A percentile compares a stretch with the other conserved stretches of the same genome.
Evolutionary conservation across 2,329 filamentous ascomycete species (phyloP).

Genomic region (Ceratocystis huliohia): DNA sequence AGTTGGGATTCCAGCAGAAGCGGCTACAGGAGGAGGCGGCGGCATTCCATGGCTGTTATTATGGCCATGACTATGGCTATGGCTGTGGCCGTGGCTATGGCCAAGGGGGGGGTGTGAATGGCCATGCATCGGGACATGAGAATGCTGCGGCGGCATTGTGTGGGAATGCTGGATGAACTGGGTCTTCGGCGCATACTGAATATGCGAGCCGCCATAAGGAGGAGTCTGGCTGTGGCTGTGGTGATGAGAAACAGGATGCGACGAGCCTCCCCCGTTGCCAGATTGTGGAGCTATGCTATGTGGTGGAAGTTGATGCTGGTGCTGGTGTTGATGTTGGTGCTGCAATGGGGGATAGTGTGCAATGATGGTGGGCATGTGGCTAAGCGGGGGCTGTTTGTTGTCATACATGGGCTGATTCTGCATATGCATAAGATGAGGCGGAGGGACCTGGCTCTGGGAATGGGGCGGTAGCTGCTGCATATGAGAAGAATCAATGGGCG

Average conservation of each 20-base stretch:
- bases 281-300: neutral
- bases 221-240: neutral
- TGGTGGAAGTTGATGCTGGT: neutral
- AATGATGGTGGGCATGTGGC: slow-evolving; percentile 18
- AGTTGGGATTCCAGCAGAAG: neutral
- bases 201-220: slow-evolving; percentile 2
- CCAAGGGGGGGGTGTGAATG: neutral
- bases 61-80: neutral
- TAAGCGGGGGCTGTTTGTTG: slow-evolving; percentile 17
- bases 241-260: slow-evolving; percentile 7
- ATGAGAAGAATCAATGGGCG: neutral
- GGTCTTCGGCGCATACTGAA: slow-evolving; percentile 8
- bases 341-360: slow-evolving; percentile 16
- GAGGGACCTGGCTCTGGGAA: neutral
- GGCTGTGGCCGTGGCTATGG: neutral
- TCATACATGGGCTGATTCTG: slow-evolving; percentile 16
- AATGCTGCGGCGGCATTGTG: neutral
- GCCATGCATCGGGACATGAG: neutral
- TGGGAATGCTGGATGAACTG: slow-evolving; percentile 16
- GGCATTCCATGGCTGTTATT: neutral
- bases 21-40: neutral
- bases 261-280: neutral
- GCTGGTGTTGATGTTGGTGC: neutral
- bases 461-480: neutral
- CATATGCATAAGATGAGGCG: slow-evolving; percentile 12